These are phyloP conservation scores for Lentinula novae-zelandiae DNA, from an alignment of 1,284 basidiomycete species.

Conservation along the genomic window DNA sequence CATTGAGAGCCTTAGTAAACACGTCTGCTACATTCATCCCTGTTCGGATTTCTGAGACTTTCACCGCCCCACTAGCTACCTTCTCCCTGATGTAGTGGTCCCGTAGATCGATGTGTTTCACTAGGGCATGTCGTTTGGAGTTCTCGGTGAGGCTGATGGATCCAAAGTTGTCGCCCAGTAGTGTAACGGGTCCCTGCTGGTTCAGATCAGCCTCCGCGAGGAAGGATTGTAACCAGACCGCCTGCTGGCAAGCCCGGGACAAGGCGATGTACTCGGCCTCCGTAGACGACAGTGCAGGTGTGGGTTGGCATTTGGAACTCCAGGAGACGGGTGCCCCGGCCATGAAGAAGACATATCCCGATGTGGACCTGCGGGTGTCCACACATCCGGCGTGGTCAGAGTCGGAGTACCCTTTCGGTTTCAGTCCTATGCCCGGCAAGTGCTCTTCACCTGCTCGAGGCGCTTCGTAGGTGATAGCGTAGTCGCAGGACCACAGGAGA, in stretches of 20 bases:
- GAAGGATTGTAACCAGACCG: constrained; percentile 25
- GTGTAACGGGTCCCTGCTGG: not conserved
- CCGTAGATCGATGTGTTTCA: constrained; percentile 6
- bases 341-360: constrained; percentile 28
- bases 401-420: constrained; percentile 24
- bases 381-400: not conserved
- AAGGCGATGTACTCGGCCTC: constrained; percentile 34
- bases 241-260: constrained; percentile 26
- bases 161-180: not conserved
- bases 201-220: constrained; percentile 21
- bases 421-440: constrained; percentile 6
- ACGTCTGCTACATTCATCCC: not conserved
- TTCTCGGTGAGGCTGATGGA: not conserved
- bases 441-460: not conserved
- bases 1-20: not conserved
- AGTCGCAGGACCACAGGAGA: not conserved
- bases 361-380: constrained; percentile 20
- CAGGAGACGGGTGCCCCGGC: constrained; percentile 27
- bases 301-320: constrained; percentile 28
- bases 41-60: not conserved
- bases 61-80: not conserved
- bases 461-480: not conserved
- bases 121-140: constrained; percentile 1
- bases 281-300: constrained; percentile 26
- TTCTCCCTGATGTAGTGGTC: constrained; percentile 1